Evolutionary conservation across 176 grass and related monocot species (phyloP), one percentile per base, ranked within the genome.

Genomic region (Stipa capillata): DNA sequence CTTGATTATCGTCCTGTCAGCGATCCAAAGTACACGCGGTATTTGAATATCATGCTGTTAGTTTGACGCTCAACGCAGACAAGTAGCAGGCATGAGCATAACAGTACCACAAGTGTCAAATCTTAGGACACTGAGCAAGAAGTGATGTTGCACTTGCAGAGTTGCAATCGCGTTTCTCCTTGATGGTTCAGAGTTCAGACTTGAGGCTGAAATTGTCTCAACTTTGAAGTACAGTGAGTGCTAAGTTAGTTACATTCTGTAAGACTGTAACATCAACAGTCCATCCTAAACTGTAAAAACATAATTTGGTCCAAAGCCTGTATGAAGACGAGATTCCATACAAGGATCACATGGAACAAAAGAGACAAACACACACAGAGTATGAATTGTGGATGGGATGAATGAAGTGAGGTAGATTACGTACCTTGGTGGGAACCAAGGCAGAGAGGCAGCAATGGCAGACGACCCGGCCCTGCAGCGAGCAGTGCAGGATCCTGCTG

Each of bases 361-460:
- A 33, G 1, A 36, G 8, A 20, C 4, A 11, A 6, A 14, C 9
- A 35, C 0, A 5, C 34, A 1, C 7, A 8, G 28, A 9, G n/a
- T 17, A 34, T 62, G 15, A 17, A 11, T 33, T 49, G n/a, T n/a
- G n/a, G n/a, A n/a, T 71, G 66, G 41, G 47, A 7, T 4, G 45
- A 28, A 72, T n/a, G 45, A 58, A 80, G 11, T 6, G 42, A 68
- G 39, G 4, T 2, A 24, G 3, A 43, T 18, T 7, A 40, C 18
- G 53, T 66, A 98, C 95, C 71, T 92, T 85, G 41, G 83, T 60
- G 5, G 90, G 95, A 23, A 87, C 85, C 3, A 89, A 66, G 3
- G 92, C 79, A 20, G 89, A 89, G 63, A 92, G 83, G 79, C 92
- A 92, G 37, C 85, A 89, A 28, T 87, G 92, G 61, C 95, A 98